Conservation (phyloP, 805 yeast species). For the Wickerhamiella sorbophila region DNA sequence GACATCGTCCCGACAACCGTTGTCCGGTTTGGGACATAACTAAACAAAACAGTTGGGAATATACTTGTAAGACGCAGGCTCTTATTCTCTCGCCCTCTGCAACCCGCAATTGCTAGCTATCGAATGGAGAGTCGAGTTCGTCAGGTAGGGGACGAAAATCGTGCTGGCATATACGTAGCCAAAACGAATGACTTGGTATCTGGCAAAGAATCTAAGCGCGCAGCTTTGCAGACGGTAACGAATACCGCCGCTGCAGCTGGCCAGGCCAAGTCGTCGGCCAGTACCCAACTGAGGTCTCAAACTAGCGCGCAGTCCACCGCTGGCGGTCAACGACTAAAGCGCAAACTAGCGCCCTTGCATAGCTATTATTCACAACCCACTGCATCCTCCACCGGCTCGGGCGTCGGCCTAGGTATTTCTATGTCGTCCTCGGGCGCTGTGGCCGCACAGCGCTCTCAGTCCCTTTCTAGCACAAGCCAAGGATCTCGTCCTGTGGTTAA, state of each 20-base stretch:
- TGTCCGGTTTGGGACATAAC: background rate
- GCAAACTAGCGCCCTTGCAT: background rate
- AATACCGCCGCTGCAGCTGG: conserved; percentile 5
- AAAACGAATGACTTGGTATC: background rate
- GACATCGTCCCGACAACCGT: background rate
- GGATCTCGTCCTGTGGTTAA: background rate
- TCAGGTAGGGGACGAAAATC: conserved; percentile 1
- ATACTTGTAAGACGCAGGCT: background rate
- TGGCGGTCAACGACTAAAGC: background rate
- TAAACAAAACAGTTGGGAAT: conserved; percentile 3
- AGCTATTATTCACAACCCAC: background rate
- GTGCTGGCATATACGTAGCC: background rate
- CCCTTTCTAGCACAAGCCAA: background rate
- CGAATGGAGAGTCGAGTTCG: conserved; percentile 3
- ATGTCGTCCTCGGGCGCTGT: too few relatives aligned
- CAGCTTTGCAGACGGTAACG: conserved; percentile 13
- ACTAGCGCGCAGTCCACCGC: background rate
- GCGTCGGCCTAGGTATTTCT: too few relatives aligned
- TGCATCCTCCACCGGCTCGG: background rate
- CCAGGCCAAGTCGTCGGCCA: too few relatives aligned
- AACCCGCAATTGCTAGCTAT: background rate
- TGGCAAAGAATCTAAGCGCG: conserved; percentile 3
- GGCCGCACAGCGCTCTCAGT: background rate
- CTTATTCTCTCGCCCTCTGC: background rate
- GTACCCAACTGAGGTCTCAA: too few relatives aligned